Evolutionary conservation across 305 asterid species (phyloP).

Genomic region (Coffea humblotiana): DNA sequence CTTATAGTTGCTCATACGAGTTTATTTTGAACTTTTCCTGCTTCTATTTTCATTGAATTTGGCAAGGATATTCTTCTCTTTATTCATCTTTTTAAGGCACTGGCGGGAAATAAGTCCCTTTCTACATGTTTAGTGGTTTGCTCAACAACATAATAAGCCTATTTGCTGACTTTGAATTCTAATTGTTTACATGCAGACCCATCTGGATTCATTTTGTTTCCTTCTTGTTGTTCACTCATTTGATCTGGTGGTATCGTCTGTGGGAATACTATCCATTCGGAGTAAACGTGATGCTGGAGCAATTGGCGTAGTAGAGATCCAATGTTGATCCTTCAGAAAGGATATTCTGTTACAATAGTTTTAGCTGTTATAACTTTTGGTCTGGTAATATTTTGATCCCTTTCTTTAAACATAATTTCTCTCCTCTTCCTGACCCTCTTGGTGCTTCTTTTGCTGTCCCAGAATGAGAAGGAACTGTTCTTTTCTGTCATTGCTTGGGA

Average conservation of each 20-base stretch:
- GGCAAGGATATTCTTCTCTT: neutral
- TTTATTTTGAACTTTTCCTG: neutral
- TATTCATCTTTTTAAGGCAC: neutral
- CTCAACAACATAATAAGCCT: conserved; percentile 4
- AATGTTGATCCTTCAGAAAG: conserved; percentile 91
- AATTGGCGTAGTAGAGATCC: conserved; percentile 86
- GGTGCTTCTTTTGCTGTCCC: conserved; percentile 2
- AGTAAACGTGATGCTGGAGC: conserved; percentile 70
- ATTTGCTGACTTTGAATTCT: conserved; percentile 17
- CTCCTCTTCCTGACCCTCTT: conserved; percentile 20
- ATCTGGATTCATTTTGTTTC: conserved; percentile 96
- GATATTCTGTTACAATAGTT: conserved; percentile 85
- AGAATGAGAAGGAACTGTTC: neutral
- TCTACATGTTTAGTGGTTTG: neutral
- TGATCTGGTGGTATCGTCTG: conserved; percentile 90
- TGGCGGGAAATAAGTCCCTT: neutral
- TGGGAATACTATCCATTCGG: conserved; percentile 88
- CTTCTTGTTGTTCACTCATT: conserved; percentile 97
- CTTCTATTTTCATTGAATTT: neutral
- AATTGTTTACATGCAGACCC: conserved; percentile 71
- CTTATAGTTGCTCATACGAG: neutral
- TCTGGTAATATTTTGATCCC: conserved; percentile 61
- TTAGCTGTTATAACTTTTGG: conserved; percentile 94
- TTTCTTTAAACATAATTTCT: conserved; percentile 18
- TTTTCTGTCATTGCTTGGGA: neutral